Evolutionary conservation across 768 basidiomycete genomes (phyloP).

Genomic region (Boletus rufocinnamomeus): DNA sequence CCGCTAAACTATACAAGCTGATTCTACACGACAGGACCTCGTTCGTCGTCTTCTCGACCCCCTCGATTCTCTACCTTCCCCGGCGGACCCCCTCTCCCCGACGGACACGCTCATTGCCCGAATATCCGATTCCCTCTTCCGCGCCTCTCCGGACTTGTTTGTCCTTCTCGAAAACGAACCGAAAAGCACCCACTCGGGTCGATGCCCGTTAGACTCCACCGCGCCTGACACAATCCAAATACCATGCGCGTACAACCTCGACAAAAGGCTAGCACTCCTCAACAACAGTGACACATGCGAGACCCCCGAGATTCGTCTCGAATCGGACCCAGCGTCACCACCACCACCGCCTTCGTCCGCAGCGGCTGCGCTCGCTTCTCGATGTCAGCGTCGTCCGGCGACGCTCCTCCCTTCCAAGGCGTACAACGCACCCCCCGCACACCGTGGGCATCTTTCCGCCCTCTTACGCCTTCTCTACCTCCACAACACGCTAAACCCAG

Average conservation of each 20-base stretch:
- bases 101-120: slow-evolving; percentile 52
- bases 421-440: slow-evolving; percentile 47
- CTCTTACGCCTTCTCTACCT: slow-evolving; percentile 71
- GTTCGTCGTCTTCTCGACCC: slow-evolving; percentile 63
- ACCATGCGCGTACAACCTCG: slow-evolving; percentile 51
- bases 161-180: slow-evolving; percentile 53
- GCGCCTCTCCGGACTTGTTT: slow-evolving; percentile 54
- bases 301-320: slow-evolving; percentile 45
- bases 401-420: slow-evolving; percentile 51
- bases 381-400: slow-evolving; percentile 35
- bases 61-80: slow-evolving; percentile 46
- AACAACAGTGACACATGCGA: slow-evolving; percentile 25
- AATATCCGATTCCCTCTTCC: slow-evolving; percentile 56
- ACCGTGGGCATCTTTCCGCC: slow-evolving; percentile 61
- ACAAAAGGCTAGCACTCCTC: slow-evolving; percentile 52
- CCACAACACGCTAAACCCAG: slow-evolving; percentile 72
- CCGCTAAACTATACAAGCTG: slow-evolving; percentile 4
- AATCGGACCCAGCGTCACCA: slow-evolving; percentile 22
- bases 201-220: slow-evolving; percentile 53
- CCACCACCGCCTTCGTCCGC: slow-evolving; percentile 33
- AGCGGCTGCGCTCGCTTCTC: slow-evolving; percentile 33
- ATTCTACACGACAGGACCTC: slow-evolving; percentile 53
- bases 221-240: slow-evolving; percentile 51
- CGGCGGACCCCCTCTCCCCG: slow-evolving; percentile 39
- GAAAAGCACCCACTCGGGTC: slow-evolving; percentile 34